These are phyloP conservation scores for Cardamine occulta DNA, from an alignment of 345 rosid species.

Conservation along the genomic window DNA sequence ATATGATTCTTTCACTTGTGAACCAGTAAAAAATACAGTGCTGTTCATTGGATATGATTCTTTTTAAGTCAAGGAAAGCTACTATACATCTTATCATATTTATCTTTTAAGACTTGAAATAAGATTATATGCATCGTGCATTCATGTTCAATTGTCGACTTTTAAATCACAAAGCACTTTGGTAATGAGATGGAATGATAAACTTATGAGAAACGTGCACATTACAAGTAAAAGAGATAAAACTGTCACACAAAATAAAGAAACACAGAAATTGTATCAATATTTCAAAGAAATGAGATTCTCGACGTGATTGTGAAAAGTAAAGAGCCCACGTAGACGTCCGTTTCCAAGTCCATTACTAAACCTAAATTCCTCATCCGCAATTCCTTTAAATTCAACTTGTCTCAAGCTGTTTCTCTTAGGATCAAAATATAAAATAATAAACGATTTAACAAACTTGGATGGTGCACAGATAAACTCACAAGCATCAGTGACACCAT, in stretches of 20 bases:
- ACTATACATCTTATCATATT: background rate
- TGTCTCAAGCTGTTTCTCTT: background rate
- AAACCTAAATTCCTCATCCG: background rate
- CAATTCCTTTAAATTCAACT: conserved; percentile 11
- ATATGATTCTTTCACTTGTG: conserved; percentile 34
- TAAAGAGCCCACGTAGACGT: background rate
- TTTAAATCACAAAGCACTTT: background rate
- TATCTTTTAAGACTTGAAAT: background rate
- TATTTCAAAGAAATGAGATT: conserved; percentile 13
- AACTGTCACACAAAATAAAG: too few relatives aligned
- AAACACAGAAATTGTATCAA: background rate
- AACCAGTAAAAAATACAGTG: background rate
- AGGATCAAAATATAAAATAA: conserved; percentile 10
- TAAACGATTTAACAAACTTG: background rate
- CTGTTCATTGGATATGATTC: background rate
- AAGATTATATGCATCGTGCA: background rate
- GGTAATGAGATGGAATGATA: background rate
- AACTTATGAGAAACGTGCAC: background rate
- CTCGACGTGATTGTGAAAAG: background rate
- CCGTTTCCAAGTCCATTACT: conserved; percentile 8
- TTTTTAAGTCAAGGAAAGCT: background rate
- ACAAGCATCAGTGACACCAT: conserved; percentile 12
- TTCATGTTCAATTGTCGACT: background rate
- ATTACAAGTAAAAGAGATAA: too few relatives aligned
- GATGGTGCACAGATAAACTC: conserved; percentile 6